phyloP scores from a whole-genome alignment of 2,329 filamentous ascomycete genomes.

The Trichoderma endophyticum region DNA sequence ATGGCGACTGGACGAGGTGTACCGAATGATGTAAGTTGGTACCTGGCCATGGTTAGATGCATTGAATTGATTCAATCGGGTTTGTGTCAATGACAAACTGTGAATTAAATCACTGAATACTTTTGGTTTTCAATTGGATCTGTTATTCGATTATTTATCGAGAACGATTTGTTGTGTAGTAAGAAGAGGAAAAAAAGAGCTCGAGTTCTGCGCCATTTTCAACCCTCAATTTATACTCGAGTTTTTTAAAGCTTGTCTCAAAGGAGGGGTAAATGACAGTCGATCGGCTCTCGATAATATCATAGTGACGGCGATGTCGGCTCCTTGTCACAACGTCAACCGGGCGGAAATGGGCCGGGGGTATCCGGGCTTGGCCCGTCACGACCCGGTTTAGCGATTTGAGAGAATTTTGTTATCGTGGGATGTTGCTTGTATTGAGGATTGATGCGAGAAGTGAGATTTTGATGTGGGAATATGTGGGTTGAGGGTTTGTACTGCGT shows the following conservation, averaged over 20 bases:
- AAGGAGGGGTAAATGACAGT: constrained; percentile 16
- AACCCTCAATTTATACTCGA: constrained; percentile 6
- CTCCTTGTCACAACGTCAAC: background rate
- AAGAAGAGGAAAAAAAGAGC: background rate
- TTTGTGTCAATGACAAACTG: constrained; percentile 6
- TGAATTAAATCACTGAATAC: constrained; percentile 12
- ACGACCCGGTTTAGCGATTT: constrained; percentile 1
- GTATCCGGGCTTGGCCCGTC: constrained; percentile 19
- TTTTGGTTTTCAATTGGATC: background rate
- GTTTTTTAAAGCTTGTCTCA: background rate
- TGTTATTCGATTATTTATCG: background rate
- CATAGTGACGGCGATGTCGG: constrained; percentile 20
- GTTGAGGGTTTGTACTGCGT: background rate
- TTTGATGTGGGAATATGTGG: background rate
- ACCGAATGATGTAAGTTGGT: constrained; percentile 23
- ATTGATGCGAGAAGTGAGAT: background rate
- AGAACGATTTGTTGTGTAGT: background rate
- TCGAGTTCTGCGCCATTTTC: constrained; percentile 1
- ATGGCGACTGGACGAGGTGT: constrained; percentile 28
- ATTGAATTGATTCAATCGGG: background rate
- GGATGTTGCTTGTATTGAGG: background rate
- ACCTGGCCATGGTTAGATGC: constrained; percentile 18
- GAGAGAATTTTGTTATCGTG: constrained; percentile 3
- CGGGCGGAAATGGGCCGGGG: constrained; percentile 7
- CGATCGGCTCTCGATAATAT: constrained; percentile 15